Evolutionary conservation across 768 basidiomycete species (phyloP), one percentile per base, ranked within the genome.

Genomic region (Glaciozyma antarctica): DNA sequence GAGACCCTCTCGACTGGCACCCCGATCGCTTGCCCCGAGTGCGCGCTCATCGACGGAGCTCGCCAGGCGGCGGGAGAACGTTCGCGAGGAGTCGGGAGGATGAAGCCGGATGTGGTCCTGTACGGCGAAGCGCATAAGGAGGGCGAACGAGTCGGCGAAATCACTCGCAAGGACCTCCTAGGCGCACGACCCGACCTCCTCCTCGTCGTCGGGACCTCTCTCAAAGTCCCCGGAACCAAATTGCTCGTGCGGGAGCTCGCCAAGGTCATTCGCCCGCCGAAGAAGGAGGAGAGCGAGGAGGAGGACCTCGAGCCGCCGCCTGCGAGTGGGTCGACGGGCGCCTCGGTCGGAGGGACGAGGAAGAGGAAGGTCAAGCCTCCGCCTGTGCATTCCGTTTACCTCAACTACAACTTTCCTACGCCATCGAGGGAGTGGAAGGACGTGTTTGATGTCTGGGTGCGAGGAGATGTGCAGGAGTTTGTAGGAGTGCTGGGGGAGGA

Each of bases 51-150:
- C 75, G 85, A 89, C 71, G 78, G 80, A 62, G 84, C 85, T 21
- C 83, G 92, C 45, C 82, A 84, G 65, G 78, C 88, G 38, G 77
- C 86, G 13, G 88, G 87, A 19, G 89, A 91, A 75, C 85, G 92
- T 21, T 82, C 85, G 6, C 79, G 90, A 54, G 86, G 87, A 4
- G 81, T 91, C 32, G 92, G 92, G 0, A 82, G 82, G 68, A 79
- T 95, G 53, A 82, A 90, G 44, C 88, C 91, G 0, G 88, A 87
- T 61, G 90, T 95, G 4, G 89, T 95, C 0, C 77, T 95, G 28
- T 95, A 95, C 75, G 91, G 91, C 69, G 92, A 94, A 75, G 79
- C 81, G 55, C 91, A 94, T 77, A 85, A 83, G 75, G 85, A 90
- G 67, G 91, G 89, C 5, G 88, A 92, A 71, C 83, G 84, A 26